These are phyloP conservation scores for Pisolithus tinctorius DNA, from an alignment of 768 basidiomycete species.

Conservation along the genomic window DNA sequence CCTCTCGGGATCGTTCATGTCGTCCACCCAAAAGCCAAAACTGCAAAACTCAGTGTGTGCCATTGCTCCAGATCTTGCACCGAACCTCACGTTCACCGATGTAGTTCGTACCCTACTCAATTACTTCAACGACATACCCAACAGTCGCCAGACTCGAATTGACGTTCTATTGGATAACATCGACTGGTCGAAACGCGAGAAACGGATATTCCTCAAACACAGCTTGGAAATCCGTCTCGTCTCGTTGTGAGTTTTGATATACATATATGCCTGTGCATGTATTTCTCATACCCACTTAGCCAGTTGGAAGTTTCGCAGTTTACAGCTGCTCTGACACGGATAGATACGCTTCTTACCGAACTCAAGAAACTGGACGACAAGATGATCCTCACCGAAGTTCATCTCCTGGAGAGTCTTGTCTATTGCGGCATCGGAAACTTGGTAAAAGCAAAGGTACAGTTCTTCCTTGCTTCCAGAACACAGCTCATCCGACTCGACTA, in stretches of 20 bases:
- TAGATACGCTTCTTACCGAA: conserved; percentile 85
- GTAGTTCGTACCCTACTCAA: conserved; percentile 90
- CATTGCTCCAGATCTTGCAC: neutral
- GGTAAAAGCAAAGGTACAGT: conserved; percentile 76
- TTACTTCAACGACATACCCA: conserved; percentile 75
- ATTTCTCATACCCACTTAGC: conserved; percentile 27
- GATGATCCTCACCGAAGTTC: conserved; percentile 95
- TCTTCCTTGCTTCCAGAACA: neutral
- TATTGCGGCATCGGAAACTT: conserved; percentile 87
- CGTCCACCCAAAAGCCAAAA: conserved; percentile 94
- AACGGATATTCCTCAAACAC: conserved; percentile 94
- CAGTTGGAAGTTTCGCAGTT: conserved; percentile 72
- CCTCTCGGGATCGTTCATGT: conserved; percentile 78
- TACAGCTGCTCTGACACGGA: conserved; percentile 72
- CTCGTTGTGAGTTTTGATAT: conserved; percentile 43
- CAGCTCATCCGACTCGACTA: neutral
- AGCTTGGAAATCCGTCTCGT: conserved; percentile 86
- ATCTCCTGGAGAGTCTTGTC: conserved; percentile 86
- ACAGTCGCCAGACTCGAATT: conserved; percentile 71
- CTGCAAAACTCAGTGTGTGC: conserved; percentile 79
- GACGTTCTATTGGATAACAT: conserved; percentile 86
- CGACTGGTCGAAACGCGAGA: conserved; percentile 86
- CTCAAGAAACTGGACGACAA: conserved; percentile 94
- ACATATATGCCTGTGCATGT: neutral
- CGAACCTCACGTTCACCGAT: neutral